These are phyloP conservation scores for Cryphonectria nitschkei DNA, from an alignment of 2,329 filamentous ascomycete species.

Conservation along the genomic window DNA sequence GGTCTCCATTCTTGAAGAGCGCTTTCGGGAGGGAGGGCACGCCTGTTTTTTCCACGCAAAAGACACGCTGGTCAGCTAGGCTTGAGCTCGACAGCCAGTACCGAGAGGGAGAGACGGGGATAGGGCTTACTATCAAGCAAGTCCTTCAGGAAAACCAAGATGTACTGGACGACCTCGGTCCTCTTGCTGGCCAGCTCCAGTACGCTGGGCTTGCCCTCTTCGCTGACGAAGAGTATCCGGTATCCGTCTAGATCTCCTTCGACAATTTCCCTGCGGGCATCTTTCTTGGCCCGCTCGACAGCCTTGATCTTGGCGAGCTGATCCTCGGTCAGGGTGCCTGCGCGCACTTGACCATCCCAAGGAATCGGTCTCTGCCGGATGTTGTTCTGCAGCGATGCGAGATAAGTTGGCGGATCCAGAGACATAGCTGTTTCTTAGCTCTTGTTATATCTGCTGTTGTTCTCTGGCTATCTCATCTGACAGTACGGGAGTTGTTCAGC, in stretches of 20 bases:
- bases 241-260: constrained; percentile 82
- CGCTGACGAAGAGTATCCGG: constrained; percentile 77
- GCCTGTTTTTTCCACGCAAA: constrained; percentile 53
- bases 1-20: constrained; percentile 74
- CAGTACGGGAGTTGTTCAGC: neutral
- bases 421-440: constrained; percentile 64
- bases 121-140: constrained; percentile 76
- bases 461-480: neutral
- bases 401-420: constrained; percentile 87
- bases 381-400: constrained; percentile 87
- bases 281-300: constrained; percentile 93
- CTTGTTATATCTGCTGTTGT: neutral
- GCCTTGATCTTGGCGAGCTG: constrained; percentile 96
- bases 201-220: constrained; percentile 69
- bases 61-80: neutral
- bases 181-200: constrained; percentile 79
- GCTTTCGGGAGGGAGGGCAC: constrained; percentile 78
- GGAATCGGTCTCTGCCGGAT: constrained; percentile 94
- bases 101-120: too few species aligned
- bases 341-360: constrained; percentile 94
- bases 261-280: constrained; percentile 82
- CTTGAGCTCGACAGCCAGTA: neutral
- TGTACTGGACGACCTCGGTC: constrained; percentile 90
- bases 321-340: constrained; percentile 89
- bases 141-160: constrained; percentile 86